phyloP scores from a whole-genome alignment of 768 basidiomycete genomes.

The Tricholoma sp. region DNA sequence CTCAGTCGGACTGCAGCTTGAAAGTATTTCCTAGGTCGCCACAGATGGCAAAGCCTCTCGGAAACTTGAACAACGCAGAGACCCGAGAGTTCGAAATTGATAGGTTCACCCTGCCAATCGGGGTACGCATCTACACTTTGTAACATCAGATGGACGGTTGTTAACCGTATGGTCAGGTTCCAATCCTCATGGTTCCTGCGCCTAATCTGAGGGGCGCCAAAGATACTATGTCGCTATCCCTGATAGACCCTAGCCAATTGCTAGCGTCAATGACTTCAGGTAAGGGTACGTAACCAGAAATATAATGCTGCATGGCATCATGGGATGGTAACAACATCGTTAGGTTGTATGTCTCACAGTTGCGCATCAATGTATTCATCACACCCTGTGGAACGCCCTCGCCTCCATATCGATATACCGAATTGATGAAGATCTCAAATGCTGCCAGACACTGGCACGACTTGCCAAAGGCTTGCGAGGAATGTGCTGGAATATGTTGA shows the following conservation, averaged over 20 bases:
- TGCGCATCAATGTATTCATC: neutral
- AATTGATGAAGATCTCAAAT: neutral
- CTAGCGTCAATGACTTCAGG: constrained; percentile 24
- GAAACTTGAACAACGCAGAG: constrained; percentile 2
- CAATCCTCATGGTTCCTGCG: constrained; percentile 37
- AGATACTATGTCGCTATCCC: constrained; percentile 17
- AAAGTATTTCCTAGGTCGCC: constrained; percentile 2
- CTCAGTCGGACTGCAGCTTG: neutral
- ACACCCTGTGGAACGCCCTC: neutral
- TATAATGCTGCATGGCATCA: neutral
- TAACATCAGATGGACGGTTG: neutral
- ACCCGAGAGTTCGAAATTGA: constrained; percentile 34
- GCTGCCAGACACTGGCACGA: no score
- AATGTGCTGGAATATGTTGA: no score
- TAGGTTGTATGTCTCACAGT: neutral
- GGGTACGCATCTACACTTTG: constrained; percentile 24
- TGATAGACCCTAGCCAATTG: constrained; percentile 12
- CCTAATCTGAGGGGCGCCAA: constrained; percentile 23
- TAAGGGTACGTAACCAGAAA: neutral
- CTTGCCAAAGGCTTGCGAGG: no score
- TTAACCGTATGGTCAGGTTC: constrained; percentile 23
- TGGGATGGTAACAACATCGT: neutral
- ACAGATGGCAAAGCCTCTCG: constrained; percentile 6
- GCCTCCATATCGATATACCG: constrained; percentile 2
- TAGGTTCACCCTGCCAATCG: constrained; percentile 43